Base-by-base conservation (phyloP, 805 yeast species). In the Candida pini region DNA sequence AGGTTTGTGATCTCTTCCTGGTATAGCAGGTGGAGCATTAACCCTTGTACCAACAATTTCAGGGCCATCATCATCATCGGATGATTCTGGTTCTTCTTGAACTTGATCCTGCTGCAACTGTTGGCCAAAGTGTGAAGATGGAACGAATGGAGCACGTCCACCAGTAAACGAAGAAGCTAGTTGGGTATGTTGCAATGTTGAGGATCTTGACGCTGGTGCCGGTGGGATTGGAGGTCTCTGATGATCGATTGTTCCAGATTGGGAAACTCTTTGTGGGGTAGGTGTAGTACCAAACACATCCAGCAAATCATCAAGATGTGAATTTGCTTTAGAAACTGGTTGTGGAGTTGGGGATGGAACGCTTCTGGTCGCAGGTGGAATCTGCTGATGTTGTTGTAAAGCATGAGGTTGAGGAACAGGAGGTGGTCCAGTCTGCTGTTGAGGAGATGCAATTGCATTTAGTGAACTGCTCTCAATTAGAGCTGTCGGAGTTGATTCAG, bases 101-200 rank as follows among this genome's bases (percentile, higher is more conserved):
- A 14, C 22, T 26, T 53, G 57, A 28, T 59, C 56, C 6, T 54
- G 49, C 35, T 69, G 51, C 25, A 89, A 68, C 23, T 71, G 71
- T 60, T 83, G 95, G 21, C 97, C 97, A 66, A 89, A 90, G 9
- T 72, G 62, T 0, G 96, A 87, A 13, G 88, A 70, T 23, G 97
- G 97, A 35, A 75, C 81, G 61, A 89, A 90, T 28, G 62, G 42
- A 10, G 54, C 60, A 40, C 60, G 62, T 6, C 58, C 43, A 26
- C 60, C 58, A 18, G 61, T 46, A 19, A 60, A 48, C 9, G 63
- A 41, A 31, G 31, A 7, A 18, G 28, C 12, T 5, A 33, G 18
- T n/a, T 31, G 61, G 29, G 6, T 43, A 40, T 14, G 13, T 9
- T 41, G 36, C 25, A 36, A 28, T 16, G 48, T 22, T 18, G 52